Evolutionary conservation across 768 basidiomycete genomes (phyloP).

Genomic region (Trametopsis cervina): DNA sequence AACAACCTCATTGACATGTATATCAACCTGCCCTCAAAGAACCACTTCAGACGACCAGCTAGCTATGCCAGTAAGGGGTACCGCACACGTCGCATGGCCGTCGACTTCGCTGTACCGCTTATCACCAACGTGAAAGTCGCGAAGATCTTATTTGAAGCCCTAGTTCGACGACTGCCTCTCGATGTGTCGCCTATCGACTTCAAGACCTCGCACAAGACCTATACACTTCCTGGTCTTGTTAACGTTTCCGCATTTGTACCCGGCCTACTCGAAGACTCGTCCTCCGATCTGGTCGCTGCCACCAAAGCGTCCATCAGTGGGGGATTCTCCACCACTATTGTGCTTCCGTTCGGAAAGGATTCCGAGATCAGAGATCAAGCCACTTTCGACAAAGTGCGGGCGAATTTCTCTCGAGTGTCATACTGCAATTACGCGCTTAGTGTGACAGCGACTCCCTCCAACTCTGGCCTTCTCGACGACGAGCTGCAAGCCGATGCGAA

Average conservation of each 20-base stretch:
- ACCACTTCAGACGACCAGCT: slow-evolving; percentile 93
- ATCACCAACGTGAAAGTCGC: slow-evolving; percentile 99
- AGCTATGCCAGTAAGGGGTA: slow-evolving; percentile 98
- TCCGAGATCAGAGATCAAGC: slow-evolving; percentile 59
- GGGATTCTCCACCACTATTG: slow-evolving; percentile 82
- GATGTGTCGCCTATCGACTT: slow-evolving; percentile 88
- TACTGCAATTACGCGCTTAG: slow-evolving; percentile 87
- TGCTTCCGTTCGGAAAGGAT: slow-evolving; percentile 65
- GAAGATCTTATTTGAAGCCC: slow-evolving; percentile 90
- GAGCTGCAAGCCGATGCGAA: slow-evolving; percentile 77
- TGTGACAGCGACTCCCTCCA: slow-evolving; percentile 66
- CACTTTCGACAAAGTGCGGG: slow-evolving; percentile 63
- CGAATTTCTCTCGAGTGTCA: slow-evolving; percentile 54
- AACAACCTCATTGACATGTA: slow-evolving; percentile 99
- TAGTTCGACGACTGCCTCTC: slow-evolving; percentile 83
- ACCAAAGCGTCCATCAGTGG: slow-evolving; percentile 81
- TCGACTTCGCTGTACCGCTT: slow-evolving; percentile 95
- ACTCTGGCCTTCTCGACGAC: slow-evolving; percentile 58
- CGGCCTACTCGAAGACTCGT: slow-evolving; percentile 44
- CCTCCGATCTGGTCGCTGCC: slow-evolving; percentile 55
- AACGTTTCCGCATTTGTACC: slow-evolving; percentile 88
- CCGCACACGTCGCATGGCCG: slow-evolving; percentile 94
- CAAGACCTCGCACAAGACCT: slow-evolving; percentile 89
- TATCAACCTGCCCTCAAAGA: slow-evolving; percentile 98
- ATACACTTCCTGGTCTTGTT: slow-evolving; percentile 87